Evolutionary conservation across 2,329 filamentous ascomycete species (phyloP).

Genomic region (Fusarium praegraminearum): DNA sequence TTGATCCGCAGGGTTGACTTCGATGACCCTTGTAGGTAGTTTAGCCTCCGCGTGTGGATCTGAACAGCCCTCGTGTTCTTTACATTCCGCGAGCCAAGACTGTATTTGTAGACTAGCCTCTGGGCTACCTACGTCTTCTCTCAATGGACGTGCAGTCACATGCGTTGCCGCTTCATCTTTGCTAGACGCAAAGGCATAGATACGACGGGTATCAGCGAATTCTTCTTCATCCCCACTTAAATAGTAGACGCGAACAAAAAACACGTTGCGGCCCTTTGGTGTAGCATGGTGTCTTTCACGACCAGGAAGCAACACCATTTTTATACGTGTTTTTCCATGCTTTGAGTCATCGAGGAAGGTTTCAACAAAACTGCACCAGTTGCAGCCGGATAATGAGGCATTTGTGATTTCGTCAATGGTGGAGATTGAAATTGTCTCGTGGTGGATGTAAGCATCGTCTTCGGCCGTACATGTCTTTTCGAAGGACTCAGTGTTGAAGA

Average conservation of each 20-base stretch:
- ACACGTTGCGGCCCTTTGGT: not conserved
- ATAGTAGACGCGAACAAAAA: not conserved
- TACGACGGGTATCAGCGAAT: accelerated
- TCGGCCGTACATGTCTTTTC: not conserved
- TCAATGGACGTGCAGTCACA: not conserved
- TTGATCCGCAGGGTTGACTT: not conserved
- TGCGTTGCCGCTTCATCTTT: not conserved
- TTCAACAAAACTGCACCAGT: not conserved
- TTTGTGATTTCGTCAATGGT: not conserved
- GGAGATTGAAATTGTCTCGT: not conserved
- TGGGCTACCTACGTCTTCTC: not conserved
- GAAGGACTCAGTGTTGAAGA: not conserved
- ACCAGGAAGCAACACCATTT: not conserved
- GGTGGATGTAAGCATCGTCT: not conserved
- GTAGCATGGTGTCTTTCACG: not conserved
- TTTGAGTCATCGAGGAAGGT: not conserved
- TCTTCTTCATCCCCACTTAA: accelerated
- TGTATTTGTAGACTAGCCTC: not conserved
- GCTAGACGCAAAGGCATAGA: not conserved
- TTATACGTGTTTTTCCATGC: not conserved
- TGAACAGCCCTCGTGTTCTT: not conserved
- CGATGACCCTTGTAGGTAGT: not conserved
- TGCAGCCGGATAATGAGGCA: not conserved
- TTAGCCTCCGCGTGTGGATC: not conserved
- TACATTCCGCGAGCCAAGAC: not conserved